Percentiles rank a stretch among this genome's conserved stretches.
phyloP scores from a whole-genome alignment of 139 green algal species.

The Chlorella sp. region DNA sequence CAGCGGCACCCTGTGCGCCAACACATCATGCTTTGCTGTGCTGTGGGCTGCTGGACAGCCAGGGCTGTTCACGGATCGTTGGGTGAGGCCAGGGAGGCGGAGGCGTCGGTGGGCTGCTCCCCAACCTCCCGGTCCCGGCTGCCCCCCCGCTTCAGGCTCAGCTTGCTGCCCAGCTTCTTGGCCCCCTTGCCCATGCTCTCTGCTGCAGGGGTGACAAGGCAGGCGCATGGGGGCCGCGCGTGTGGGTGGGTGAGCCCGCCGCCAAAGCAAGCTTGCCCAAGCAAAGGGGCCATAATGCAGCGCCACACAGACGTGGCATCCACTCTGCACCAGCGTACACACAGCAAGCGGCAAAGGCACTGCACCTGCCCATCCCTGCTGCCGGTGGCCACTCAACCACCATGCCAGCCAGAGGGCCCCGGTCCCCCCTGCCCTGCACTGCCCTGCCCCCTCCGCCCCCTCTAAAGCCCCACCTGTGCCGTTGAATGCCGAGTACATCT shows the following conservation, averaged over 20 bases:
- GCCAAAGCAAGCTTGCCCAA: not conserved
- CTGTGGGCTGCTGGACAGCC: not conserved
- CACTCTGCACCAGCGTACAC: too few relatives aligned
- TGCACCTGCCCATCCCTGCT: not conserved
- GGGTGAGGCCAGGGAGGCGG: too few relatives aligned
- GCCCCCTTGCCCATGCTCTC: slow-evolving; percentile 19
- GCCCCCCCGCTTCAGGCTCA: slow-evolving; percentile 10
- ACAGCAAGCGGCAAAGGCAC: not conserved
- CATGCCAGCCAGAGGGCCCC: too few relatives aligned
- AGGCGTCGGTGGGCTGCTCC: not conserved
- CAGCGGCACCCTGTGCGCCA: too few relatives aligned
- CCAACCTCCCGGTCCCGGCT: slow-evolving; percentile 9
- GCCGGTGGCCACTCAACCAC: too few relatives aligned
- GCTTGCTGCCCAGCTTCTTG: slow-evolving; percentile 30
- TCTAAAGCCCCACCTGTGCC: not conserved
- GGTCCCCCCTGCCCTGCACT: too few relatives aligned
- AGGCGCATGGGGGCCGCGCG: not conserved
- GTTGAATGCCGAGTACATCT: slow-evolving; percentile 29
- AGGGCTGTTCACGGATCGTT: too few relatives aligned
- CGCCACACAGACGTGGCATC: not conserved
- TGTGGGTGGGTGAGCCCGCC: not conserved
- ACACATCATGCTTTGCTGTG: not conserved
- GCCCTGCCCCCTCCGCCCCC: not conserved
- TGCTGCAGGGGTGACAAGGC: not conserved
- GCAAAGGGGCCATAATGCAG: too few relatives aligned